A percentile compares a stretch with the other conserved stretches of the same genome.
phyloP scores from a whole-genome alignment of 176 grass and related monocot genomes.

The Aegilops speltoides region DNA sequence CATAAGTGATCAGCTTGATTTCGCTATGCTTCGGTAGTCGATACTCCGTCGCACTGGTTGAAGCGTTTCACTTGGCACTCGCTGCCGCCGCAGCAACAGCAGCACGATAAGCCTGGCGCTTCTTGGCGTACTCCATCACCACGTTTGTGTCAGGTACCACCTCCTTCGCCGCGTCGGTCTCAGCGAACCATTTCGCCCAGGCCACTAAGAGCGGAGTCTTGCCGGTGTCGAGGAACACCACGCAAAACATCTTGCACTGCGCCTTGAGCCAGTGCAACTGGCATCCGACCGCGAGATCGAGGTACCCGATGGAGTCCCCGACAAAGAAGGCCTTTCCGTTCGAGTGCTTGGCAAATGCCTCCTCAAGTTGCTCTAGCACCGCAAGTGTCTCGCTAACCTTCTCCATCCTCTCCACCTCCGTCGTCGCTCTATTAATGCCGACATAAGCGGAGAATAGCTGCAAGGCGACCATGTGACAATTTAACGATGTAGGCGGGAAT shows the following conservation, averaged over 20 bases:
- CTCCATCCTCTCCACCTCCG: neutral
- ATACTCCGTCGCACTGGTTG: neutral
- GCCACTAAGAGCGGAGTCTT: neutral
- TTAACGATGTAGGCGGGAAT: too few relatives aligned
- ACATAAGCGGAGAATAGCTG: neutral
- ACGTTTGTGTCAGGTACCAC: neutral
- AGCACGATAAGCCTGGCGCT: neutral
- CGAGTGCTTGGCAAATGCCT: neutral
- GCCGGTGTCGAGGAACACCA: neutral
- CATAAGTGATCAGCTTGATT: too few relatives aligned
- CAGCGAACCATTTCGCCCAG: neutral
- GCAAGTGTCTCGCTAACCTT: neutral
- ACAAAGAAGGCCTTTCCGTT: neutral
- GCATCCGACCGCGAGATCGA: neutral
- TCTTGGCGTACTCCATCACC: neutral
- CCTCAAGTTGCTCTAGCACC: neutral
- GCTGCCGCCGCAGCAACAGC: neutral
- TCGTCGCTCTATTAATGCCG: neutral
- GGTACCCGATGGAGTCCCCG: neutral
- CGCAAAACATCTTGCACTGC: neutral
- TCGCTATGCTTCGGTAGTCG: too few relatives aligned
- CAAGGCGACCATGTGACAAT: neutral
- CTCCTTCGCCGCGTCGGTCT: neutral
- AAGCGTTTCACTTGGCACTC: neutral
- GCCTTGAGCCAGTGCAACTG: neutral